phyloP scores from a whole-genome alignment of 176 grass and related monocot genomes.

The Phoenix roebelenii region DNA sequence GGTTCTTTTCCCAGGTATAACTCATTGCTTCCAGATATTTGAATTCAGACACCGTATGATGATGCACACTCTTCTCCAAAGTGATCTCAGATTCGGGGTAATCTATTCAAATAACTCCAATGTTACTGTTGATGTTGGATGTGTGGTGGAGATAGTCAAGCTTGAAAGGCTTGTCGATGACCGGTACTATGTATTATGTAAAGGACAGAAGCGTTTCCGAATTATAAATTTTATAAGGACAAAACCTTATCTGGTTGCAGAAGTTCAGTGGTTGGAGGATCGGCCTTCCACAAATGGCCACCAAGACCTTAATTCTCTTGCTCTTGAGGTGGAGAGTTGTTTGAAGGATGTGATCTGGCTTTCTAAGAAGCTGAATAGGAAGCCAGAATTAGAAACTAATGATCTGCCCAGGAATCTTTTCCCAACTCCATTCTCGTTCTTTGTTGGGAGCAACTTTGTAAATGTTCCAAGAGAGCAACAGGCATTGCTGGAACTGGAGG shows the following conservation, averaged over 20 bases:
- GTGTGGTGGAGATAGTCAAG: slow-evolving; percentile 2
- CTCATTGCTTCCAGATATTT: slow-evolving; percentile 3
- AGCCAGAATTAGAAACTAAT: not conserved
- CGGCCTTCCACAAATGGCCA: not conserved
- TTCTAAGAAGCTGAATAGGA: slow-evolving; percentile 2
- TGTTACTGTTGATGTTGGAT: not conserved
- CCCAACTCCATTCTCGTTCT: slow-evolving; percentile 9
- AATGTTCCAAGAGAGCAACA: slow-evolving; percentile 1
- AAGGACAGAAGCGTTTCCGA: slow-evolving; percentile 5
- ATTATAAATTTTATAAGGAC: not conserved
- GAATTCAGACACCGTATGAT: slow-evolving; percentile 9
- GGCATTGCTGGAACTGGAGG: slow-evolving; percentile 3
- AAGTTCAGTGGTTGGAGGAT: slow-evolving; percentile 1
- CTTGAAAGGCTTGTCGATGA: slow-evolving; percentile 4
- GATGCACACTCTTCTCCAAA: slow-evolving; percentile 13
- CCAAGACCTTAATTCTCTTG: not conserved
- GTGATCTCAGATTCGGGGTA: slow-evolving; percentile 4
- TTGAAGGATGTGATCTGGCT: not conserved
- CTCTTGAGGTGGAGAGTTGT: not conserved
- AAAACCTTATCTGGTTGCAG: slow-evolving; percentile 2
- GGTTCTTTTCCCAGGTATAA: slow-evolving; percentile 8
- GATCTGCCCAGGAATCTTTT: not conserved
- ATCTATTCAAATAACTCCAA: not conserved
- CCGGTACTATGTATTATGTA: not conserved
- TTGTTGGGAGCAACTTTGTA: not conserved